Evolutionary conservation across 345 rosid species (phyloP), one percentile per base, ranked within the genome.

Genomic region (Triadica sebifera): DNA sequence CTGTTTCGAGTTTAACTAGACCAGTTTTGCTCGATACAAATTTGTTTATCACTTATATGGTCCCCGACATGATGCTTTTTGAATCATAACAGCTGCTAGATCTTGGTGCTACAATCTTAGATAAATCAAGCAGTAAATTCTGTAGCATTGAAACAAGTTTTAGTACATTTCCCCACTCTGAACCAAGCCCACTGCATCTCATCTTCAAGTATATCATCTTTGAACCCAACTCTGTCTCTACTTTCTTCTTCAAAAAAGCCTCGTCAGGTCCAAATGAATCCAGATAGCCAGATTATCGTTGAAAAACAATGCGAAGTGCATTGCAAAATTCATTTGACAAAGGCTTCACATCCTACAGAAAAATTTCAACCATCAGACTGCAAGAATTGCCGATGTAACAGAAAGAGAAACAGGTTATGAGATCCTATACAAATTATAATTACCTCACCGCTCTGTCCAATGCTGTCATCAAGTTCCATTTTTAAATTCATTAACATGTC

Each of bases 171-270:
- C 97, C 95, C 99, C 99, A 95, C 74, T 90, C 91, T 15, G 97
- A 77, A 74, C 85, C 91, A 71, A 93, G 96, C 69, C 93, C 93
- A 15, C 91, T 80, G 80, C 96, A 91, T 84, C 99, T 91, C 98
- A 95, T 95, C 93, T 95, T 95, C 79, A 95, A 79, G 89, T 85
- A 88, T 71, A 95, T 95, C 98, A 95, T 91, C 86, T 87, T 93
- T 50, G 98, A 85, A 25, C 98, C 99, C 85, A 95, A 82, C 79
- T 95, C 97, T 39, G 77, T 88, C 91, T 91, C 99, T 46, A 93
- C 96, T 81, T 95, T 95, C 90, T 95, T 94, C 81, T 82, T 79
- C 84, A 93, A 82, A 78, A 82, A 93, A 52, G 78, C 70, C 77
- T 93, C 99, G 29, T 89, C 93, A 70, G 91, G 89, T 59, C 85